Conservation (phyloP, 2,329 filamentous ascomycete genomes). For the Colletotrichum lindemuthianum region DNA sequence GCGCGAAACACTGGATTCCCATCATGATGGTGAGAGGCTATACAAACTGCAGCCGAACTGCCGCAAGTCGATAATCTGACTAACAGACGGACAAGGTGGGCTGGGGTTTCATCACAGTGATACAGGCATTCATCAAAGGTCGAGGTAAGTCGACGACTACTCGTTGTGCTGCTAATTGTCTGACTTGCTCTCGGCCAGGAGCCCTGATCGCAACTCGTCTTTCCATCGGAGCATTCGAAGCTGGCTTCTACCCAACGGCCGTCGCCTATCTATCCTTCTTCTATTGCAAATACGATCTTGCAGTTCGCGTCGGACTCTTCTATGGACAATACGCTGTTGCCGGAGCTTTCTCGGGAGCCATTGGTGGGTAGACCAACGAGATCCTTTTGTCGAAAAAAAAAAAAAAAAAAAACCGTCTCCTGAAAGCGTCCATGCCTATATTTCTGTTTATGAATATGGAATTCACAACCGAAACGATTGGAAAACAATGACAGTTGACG, state of each 20-base stretch:
- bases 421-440: background rate
- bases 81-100: conserved; percentile 51
- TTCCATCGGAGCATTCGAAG: conserved; percentile 44
- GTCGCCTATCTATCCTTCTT: conserved; percentile 68
- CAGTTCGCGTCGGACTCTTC: conserved; percentile 62
- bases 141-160: conserved; percentile 34
- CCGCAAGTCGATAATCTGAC: conserved; percentile 46
- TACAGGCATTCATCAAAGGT: conserved; percentile 44
- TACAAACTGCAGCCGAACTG: conserved; percentile 49
- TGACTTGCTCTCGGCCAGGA: conserved; percentile 27
- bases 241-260: conserved; percentile 68
- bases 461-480: too few relatives aligned
- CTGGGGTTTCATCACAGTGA: conserved; percentile 44
- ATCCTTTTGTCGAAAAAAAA: background rate
- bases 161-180: conserved; percentile 2
- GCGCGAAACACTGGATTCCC: conserved; percentile 65
- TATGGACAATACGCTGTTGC: conserved; percentile 67
- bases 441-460: background rate
- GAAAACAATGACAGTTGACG: too few relatives aligned
- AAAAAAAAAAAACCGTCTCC: background rate
- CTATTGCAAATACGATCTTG: conserved; percentile 68
- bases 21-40: conserved; percentile 62
- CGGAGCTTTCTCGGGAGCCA: conserved; percentile 64
- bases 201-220: conserved; percentile 39
- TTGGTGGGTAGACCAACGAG: conserved; percentile 42